Evolutionary conservation across 768 basidiomycete species (phyloP).

Genomic region (Cyclocybe cylindracea): DNA sequence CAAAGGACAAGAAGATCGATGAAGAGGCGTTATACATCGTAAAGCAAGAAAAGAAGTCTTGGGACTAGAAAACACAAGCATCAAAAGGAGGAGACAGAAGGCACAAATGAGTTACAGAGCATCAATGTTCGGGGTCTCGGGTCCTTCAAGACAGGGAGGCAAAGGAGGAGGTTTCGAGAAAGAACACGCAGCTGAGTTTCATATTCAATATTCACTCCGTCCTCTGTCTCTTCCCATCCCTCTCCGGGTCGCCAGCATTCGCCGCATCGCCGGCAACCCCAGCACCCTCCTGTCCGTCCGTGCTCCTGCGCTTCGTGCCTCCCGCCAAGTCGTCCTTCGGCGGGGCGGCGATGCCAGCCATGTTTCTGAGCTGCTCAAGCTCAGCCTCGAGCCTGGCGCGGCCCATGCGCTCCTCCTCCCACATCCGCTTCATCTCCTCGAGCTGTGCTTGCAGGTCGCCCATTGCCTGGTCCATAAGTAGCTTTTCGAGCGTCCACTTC

Average conservation of each 20-base stretch:
- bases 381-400: conserved; percentile 66
- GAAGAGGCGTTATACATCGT: too few relatives aligned
- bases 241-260: conserved; percentile 27
- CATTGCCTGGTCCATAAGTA: conserved; percentile 92
- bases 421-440: conserved; percentile 76
- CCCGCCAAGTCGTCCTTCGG: conserved; percentile 20
- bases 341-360: conserved; percentile 16
- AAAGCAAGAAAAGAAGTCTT: too few relatives aligned
- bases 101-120: too few relatives aligned
- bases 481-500: conserved; percentile 92
- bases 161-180: neutral
- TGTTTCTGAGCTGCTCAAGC: conserved; percentile 53
- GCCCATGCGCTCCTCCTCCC: conserved; percentile 71
- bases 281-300: conserved; percentile 39
- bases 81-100: too few relatives aligned
- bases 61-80: too few relatives aligned
- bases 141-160: neutral
- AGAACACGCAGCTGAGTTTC: neutral
- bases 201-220: conserved; percentile 39
- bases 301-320: conserved; percentile 37
- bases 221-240: conserved; percentile 42
- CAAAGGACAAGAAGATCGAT: too few relatives aligned
- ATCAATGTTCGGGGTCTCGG: too few relatives aligned
- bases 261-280: conserved; percentile 16
- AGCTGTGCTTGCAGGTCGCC: conserved; percentile 81